phyloP scores from a whole-genome alignment of 225 moss, liverwort and hornwort species.

The Rhytidiadelphus loreus region DNA sequence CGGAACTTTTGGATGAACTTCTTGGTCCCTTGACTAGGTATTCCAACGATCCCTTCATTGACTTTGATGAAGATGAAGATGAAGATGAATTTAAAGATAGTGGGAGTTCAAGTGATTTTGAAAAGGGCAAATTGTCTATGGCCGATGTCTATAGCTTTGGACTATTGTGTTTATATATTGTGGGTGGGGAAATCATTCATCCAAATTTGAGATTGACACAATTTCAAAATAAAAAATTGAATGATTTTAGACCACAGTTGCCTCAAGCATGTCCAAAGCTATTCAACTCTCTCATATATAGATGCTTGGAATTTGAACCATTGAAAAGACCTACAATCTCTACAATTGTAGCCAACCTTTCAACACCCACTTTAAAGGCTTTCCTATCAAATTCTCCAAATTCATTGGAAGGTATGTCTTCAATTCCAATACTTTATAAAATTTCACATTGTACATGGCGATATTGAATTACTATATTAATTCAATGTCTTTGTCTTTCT shows the following conservation, averaged over 20 bases:
- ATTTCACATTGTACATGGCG: not conserved
- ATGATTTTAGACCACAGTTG: not conserved
- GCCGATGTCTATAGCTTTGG: not conserved
- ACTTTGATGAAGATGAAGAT: not conserved
- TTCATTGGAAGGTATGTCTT: not conserved
- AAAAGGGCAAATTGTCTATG: not conserved
- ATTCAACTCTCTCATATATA: not conserved
- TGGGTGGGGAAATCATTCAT: not conserved
- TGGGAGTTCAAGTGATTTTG: not conserved
- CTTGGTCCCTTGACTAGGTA: not conserved
- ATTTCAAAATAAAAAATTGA: not conserved
- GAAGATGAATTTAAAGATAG: not conserved
- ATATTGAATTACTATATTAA: no score
- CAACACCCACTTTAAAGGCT: not conserved
- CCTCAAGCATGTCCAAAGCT: not conserved
- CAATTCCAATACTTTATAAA: not conserved
- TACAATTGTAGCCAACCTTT: not conserved
- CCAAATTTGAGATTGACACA: not conserved
- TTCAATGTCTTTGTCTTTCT: not conserved
- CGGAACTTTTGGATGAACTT: not conserved
- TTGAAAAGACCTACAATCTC: not conserved
- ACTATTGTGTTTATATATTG: not conserved
- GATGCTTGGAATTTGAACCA: not conserved
- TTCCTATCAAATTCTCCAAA: not conserved
- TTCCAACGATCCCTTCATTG: not conserved